Evolutionary conservation across 2,329 filamentous ascomycete genomes (phyloP).

Genomic region (Trichophyton simii): DNA sequence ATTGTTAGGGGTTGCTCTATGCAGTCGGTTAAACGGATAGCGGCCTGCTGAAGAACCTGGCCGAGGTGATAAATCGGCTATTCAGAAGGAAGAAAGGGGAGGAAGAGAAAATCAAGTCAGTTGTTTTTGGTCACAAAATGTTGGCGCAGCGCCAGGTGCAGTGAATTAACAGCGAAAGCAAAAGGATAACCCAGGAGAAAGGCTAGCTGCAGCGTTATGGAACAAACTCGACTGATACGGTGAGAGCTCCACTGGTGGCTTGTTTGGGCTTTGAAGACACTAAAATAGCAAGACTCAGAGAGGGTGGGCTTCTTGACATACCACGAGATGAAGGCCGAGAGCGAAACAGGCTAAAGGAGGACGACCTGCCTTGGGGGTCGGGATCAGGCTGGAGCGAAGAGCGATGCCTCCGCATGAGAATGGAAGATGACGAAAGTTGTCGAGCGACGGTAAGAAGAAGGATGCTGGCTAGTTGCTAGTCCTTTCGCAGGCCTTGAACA

Average conservation of each 20-base stretch:
- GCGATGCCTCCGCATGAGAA: slow-evolving; percentile 6
- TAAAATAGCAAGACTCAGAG: background rate
- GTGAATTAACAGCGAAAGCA: slow-evolving; percentile 10
- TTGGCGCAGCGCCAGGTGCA: slow-evolving; percentile 4
- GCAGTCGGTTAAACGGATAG: background rate
- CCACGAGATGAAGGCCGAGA: slow-evolving; percentile 4
- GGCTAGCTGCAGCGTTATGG: slow-evolving; percentile 2
- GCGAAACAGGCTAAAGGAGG: slow-evolving; percentile 5
- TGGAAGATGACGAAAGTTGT: background rate
- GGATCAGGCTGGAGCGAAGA: slow-evolving; percentile 4
- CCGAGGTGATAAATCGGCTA: background rate
- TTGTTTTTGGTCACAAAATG: background rate
- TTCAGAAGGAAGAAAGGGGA: background rate
- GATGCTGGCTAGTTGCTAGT: background rate
- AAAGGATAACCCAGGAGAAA: slow-evolving; percentile 1
- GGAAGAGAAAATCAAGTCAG: slow-evolving; percentile 8
- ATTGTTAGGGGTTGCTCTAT: background rate
- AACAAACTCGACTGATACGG: background rate
- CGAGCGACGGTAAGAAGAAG: background rate
- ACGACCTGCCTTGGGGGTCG: slow-evolving; percentile 2
- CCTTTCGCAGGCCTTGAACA: background rate
- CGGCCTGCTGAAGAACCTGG: background rate
- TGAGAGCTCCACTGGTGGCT: slow-evolving; percentile 1
- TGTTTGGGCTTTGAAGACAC: background rate
- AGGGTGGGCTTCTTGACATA: slow-evolving; percentile 3